Evolutionary conservation across 805 yeast species (phyloP).

Genomic region (Scheffersomyces ergatensis): DNA sequence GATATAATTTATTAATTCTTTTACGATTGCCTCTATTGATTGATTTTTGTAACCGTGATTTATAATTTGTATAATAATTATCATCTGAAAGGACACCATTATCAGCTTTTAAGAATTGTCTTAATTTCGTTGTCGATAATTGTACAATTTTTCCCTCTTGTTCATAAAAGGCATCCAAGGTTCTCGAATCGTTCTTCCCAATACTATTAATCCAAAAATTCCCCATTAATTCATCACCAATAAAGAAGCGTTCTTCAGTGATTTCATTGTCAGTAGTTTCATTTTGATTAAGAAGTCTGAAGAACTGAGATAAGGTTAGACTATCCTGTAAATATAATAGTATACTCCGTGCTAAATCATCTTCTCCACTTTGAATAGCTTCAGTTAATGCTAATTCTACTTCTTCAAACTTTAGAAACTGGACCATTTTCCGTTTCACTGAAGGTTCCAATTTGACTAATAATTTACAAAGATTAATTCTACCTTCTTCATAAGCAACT

Average conservation of each 20-base stretch:
- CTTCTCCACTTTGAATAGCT: constrained; percentile 59
- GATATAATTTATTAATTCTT: constrained; percentile 17
- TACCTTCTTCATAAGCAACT: constrained; percentile 78
- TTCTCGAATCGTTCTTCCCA: constrained; percentile 19
- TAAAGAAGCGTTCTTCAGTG: constrained; percentile 19
- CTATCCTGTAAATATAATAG: constrained; percentile 53
- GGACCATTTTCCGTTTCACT: constrained; percentile 53
- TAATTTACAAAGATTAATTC: constrained; percentile 62
- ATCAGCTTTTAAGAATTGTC: constrained; percentile 15
- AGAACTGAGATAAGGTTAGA: constrained; percentile 64
- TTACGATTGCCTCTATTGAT: constrained; percentile 17
- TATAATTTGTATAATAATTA: constrained; percentile 20
- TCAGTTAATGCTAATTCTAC: constrained; percentile 65
- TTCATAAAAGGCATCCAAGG: constrained; percentile 25
- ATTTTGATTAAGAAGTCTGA: constrained; percentile 56
- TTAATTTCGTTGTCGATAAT: constrained; percentile 15
- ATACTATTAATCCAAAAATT: constrained; percentile 34
- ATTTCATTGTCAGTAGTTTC: constrained; percentile 21
- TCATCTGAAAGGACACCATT: constrained; percentile 10
- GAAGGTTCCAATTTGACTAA: constrained; percentile 69
- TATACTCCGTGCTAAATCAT: constrained; percentile 58
- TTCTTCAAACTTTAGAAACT: constrained; percentile 70
- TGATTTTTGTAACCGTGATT: constrained; percentile 18
- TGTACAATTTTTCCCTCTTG: constrained; percentile 28
- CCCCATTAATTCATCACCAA: constrained; percentile 37